A percentile compares a stretch with the other conserved stretches of the same genome.
phyloP scores from a whole-genome alignment of 208 protist species.

The Acanthamoeba triangularis region DNA sequence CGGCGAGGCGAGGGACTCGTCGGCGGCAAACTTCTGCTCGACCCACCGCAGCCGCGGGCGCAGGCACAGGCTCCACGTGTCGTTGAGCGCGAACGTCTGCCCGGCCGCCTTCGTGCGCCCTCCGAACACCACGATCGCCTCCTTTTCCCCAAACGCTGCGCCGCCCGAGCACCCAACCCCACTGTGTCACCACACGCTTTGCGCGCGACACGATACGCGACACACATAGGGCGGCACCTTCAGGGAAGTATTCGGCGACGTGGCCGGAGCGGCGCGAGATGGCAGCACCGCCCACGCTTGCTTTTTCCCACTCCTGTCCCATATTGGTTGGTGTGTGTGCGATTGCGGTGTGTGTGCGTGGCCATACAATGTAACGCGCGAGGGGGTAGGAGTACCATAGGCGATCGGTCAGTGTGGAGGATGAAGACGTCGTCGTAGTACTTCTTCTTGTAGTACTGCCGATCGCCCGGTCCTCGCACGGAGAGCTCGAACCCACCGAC shows the following conservation, averaged over 20 bases:
- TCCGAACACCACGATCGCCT: background rate
- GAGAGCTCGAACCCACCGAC: background rate
- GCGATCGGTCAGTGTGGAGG: background rate
- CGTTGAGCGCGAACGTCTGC: background rate
- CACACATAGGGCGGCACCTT: background rate
- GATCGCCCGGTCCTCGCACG: background rate
- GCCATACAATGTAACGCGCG: background rate
- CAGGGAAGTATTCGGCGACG: background rate
- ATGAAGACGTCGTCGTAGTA: background rate
- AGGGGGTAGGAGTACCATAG: background rate
- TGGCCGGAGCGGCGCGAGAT: background rate
- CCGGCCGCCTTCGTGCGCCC: background rate
- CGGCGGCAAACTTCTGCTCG: background rate
- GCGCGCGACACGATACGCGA: background rate
- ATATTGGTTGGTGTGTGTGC: background rate
- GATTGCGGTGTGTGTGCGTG: background rate
- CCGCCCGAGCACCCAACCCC: too few species aligned
- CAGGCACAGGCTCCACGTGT: background rate
- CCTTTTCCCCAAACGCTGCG: constrained; percentile 19
- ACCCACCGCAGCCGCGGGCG: background rate
- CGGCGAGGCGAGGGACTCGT: background rate
- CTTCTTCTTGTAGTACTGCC: background rate
- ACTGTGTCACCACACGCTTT: background rate
- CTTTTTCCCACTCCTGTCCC: background rate
- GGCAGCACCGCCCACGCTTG: background rate